These are phyloP conservation scores for Tillandsia leiboldiana DNA, from an alignment of 176 grass and related monocot genomes.

Conservation along the genomic window DNA sequence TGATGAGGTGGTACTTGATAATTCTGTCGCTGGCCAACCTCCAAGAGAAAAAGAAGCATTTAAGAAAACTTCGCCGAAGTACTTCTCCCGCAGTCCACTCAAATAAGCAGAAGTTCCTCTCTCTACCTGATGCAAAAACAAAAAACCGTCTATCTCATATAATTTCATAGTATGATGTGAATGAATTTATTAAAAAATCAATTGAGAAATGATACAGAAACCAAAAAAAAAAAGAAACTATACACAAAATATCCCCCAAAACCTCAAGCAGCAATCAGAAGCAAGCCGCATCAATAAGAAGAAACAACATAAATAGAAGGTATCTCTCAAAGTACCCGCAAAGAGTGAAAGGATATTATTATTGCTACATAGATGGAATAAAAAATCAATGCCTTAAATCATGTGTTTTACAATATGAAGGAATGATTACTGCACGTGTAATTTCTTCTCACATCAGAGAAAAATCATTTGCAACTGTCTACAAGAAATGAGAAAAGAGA, in stretches of 20 bases:
- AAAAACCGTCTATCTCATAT: neutral
- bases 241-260: neutral
- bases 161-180: neutral
- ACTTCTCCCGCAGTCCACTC: slow-evolving; percentile 88
- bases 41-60: slow-evolving; percentile 73
- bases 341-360: neutral
- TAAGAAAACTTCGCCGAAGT: slow-evolving; percentile 86
- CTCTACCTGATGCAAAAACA: slow-evolving; percentile 49
- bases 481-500: neutral
- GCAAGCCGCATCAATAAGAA: too few species aligned
- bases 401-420: neutral
- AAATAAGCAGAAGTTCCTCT: slow-evolving; percentile 86
- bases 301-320: too few species aligned
- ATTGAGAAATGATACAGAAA: neutral
- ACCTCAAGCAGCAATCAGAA: too few species aligned
- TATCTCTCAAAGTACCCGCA: too few species aligned
- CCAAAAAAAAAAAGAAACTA: neutral
- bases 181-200: neutral
- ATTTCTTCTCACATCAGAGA: neutral
- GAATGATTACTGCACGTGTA: too few species aligned
- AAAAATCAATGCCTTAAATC: neutral
- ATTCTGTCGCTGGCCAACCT: slow-evolving; percentile 28
- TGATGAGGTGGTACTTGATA: slow-evolving; percentile 23
- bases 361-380: neutral
- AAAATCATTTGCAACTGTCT: neutral